Conservation (phyloP, 164 flowering plant genomes). For the Sextonia rubra region DNA sequence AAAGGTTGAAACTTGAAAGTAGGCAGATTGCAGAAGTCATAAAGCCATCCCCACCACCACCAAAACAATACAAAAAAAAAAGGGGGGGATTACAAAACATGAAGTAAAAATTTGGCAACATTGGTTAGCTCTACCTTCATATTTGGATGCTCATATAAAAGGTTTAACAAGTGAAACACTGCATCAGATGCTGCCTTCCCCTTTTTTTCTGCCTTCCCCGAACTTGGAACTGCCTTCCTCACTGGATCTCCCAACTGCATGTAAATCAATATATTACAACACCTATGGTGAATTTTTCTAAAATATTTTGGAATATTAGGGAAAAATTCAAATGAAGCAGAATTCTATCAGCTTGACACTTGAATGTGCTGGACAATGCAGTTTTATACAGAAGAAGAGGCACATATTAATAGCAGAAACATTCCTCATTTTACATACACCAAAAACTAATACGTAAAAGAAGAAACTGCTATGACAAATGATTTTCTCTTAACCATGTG, state of each 20-base stretch:
- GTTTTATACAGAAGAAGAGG: neutral
- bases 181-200: conserved; percentile 87
- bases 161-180: conserved; percentile 71
- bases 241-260: conserved; percentile 96
- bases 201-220: conserved; percentile 86
- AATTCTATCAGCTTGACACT: neutral
- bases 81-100: too few species aligned
- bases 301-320: neutral
- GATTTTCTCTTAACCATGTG: neutral
- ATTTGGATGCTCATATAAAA: conserved; percentile 86
- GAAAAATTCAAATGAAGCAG: neutral
- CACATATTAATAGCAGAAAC: neutral
- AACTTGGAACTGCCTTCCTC: conserved; percentile 31
- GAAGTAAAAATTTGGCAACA: too few species aligned
- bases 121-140: conserved; percentile 62
- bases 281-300: neutral
- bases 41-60: neutral
- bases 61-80: too few species aligned
- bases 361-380: neutral
- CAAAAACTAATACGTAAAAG: too few species aligned
- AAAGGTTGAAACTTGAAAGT: too few species aligned
- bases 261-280: conserved; percentile 11
- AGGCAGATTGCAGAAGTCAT: too few species aligned
- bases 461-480: neutral
- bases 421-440: neutral